Conservation (phyloP, 202 grass and related monocot genomes). For the Miscanthus sacchariflorus region DNA sequence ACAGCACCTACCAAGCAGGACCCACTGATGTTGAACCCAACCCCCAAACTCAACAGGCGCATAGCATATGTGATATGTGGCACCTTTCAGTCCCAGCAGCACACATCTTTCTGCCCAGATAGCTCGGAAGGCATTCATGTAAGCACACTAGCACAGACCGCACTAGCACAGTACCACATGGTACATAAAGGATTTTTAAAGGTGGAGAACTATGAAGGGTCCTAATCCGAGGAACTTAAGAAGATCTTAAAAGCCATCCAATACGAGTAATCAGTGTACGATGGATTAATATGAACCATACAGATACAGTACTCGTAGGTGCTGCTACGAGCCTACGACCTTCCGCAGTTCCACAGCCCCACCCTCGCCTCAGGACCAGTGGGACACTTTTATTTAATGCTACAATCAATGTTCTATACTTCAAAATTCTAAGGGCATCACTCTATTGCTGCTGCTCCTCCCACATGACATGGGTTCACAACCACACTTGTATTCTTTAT, state of each 20-base stretch:
- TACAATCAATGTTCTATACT: background rate
- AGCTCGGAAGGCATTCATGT: constrained; percentile 23
- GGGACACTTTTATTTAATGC: constrained; percentile 28
- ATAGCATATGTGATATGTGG: background rate
- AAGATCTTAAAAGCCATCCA: background rate
- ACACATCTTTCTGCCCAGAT: constrained; percentile 17
- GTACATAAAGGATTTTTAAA: background rate
- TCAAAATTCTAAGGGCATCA: constrained; percentile 34
- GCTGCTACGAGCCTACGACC: background rate
- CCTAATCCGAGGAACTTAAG: background rate
- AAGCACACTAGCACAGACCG: background rate
- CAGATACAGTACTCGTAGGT: constrained; percentile 10
- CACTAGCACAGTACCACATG: background rate
- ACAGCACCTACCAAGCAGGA: constrained; percentile 44
- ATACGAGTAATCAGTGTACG: background rate
- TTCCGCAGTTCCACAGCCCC: background rate
- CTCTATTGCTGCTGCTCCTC: background rate
- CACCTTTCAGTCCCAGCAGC: constrained; percentile 33
- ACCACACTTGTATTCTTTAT: background rate
- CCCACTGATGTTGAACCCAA: constrained; percentile 45
- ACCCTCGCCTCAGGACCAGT: background rate
- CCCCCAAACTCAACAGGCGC: constrained; percentile 39
- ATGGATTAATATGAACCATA: constrained; percentile 21
- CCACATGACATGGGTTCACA: constrained; percentile 18
- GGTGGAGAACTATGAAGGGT: background rate